phyloP scores from a whole-genome alignment of 129 eudicot species.

The carrot (Daucus carota) region DNA sequence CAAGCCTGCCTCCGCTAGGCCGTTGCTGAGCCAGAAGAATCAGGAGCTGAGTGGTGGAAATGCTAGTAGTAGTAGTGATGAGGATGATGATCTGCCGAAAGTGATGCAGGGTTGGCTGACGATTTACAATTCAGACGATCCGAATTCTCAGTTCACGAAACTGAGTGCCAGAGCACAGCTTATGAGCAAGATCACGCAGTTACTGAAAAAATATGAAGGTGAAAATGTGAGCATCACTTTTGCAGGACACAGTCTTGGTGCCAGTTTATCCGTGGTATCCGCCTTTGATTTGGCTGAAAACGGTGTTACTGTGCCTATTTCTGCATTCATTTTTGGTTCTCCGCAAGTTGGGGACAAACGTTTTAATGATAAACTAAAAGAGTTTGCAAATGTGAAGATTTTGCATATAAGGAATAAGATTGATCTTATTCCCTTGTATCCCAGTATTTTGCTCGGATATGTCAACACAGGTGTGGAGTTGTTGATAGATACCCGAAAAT shows the following conservation, averaged over 20 bases:
- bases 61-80: slow-evolving; percentile 24
- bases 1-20: slow-evolving; percentile 43
- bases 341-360: slow-evolving; percentile 79
- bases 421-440: slow-evolving; percentile 71
- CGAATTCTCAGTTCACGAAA: slow-evolving; percentile 64
- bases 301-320: slow-evolving; percentile 48
- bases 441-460: slow-evolving; percentile 53
- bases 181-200: slow-evolving; percentile 28
- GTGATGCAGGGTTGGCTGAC: slow-evolving; percentile 86
- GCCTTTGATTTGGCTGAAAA: slow-evolving; percentile 79
- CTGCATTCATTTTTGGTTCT: slow-evolving; percentile 73
- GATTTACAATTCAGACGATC: slow-evolving; percentile 57
- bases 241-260: slow-evolving; percentile 85
- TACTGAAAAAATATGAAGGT: slow-evolving; percentile 31
- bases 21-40: slow-evolving; percentile 26
- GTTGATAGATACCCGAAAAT: slow-evolving; percentile 65
- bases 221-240: slow-evolving; percentile 55
- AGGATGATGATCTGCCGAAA: slow-evolving; percentile 32
- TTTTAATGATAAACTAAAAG: slow-evolving; percentile 44
- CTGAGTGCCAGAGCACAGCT: slow-evolving; percentile 63
- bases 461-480: slow-evolving; percentile 49
- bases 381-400: slow-evolving; percentile 49
- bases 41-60: neutral
- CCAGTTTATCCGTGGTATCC: slow-evolving; percentile 48
- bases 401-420: slow-evolving; percentile 65